Conservation (phyloP, 129 eudicot genomes). For the Helianthus annuus region HanXRQr2.0-SUNRISE NC_035444.2:36350945-36351444, state of each 20-base stretch:
- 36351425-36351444: conserved; percentile 23
- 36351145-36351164: background rate
- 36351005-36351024: too few species aligned
- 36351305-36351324: conserved; percentile 86
- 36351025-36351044: too few species aligned
- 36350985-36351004: too few species aligned
- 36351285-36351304: conserved; percentile 54
- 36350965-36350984: too few species aligned
- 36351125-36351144: background rate
- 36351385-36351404: conserved; percentile 20
- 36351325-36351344: conserved; percentile 82
- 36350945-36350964: too few species aligned
- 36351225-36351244: conserved; percentile 21
- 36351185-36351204: conserved; percentile 11
- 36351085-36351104: conserved; percentile 4
- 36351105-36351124: background rate
- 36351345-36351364: conserved; percentile 74
- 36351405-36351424: conserved; percentile 6
- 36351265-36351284: conserved; percentile 12
- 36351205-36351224: conserved; percentile 25
- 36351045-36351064: too few species aligned
- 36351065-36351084: background rate
- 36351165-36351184: conserved; percentile 22
- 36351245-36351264: background rate
- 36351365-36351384: conserved; percentile 27